These are phyloP conservation scores for Proliferodiscus dingleyae DNA, from an alignment of 2,329 filamentous ascomycete species.

Conservation along the genomic window DNA sequence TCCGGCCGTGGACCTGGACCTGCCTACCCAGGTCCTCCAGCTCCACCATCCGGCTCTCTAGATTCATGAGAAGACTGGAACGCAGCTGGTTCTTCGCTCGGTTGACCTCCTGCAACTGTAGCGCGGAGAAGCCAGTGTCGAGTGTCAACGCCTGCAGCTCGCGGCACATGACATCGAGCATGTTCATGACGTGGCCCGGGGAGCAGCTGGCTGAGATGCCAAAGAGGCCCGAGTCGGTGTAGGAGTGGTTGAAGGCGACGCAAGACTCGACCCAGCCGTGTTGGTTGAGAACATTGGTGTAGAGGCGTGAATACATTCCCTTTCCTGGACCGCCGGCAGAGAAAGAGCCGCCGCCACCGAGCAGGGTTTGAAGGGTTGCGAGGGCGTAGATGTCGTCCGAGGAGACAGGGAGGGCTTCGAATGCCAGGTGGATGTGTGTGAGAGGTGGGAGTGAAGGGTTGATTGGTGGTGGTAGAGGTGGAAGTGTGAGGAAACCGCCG, in stretches of 20 bases:
- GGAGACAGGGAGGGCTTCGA: constrained; percentile 87
- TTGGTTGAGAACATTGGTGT: constrained; percentile 97
- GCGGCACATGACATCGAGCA: constrained; percentile 94
- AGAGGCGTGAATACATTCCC: constrained; percentile 97
- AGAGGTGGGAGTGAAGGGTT: constrained; percentile 76
- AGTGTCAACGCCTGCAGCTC: constrained; percentile 76
- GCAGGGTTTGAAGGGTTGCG: constrained; percentile 89
- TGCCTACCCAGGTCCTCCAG: constrained; percentile 92
- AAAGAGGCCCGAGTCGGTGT: constrained; percentile 92
- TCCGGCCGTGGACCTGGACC: constrained; percentile 92
- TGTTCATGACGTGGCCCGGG: constrained; percentile 69
- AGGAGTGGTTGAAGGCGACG: constrained; percentile 94
- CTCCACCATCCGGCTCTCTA: constrained; percentile 95
- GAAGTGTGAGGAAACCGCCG: constrained; percentile 85
- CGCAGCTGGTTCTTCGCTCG: constrained; percentile 96
- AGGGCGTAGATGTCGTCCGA: constrained; percentile 94
- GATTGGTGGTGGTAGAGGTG: constrained; percentile 69
- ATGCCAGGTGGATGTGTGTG: constrained; percentile 91
- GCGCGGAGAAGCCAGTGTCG: constrained; percentile 66
- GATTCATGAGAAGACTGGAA: constrained; percentile 89
- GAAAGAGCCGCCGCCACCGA: constrained; percentile 94
- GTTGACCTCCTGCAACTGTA: constrained; percentile 74
- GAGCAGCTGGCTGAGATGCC: constrained; percentile 86
- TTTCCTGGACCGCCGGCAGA: constrained; percentile 95
- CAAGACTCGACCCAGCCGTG: constrained; percentile 97